Percentiles rank a stretch among this genome's conserved stretches.
Evolutionary conservation across 805 yeast genomes (phyloP).

Genomic region (Kockiozyma suomiensis): DNA sequence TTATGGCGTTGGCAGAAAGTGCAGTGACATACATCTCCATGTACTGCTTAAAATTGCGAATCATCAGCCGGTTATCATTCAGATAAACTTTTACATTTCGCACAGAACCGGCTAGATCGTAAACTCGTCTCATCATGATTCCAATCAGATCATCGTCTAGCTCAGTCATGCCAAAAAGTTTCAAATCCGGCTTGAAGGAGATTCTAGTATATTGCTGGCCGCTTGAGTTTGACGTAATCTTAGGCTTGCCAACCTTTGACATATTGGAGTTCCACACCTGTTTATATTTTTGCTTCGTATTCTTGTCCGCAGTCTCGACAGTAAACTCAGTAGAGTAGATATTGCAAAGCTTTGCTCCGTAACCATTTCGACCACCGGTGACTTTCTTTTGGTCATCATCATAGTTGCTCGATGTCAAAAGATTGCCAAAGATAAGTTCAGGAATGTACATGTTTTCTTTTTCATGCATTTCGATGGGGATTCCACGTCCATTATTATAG

Average conservation of each 20-base stretch:
- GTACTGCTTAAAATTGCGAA: constrained; percentile 79
- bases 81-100: constrained; percentile 75
- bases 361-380: constrained; percentile 98
- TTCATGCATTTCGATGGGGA: constrained; percentile 87
- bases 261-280: constrained; percentile 90
- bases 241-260: constrained; percentile 75
- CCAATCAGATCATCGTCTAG: constrained; percentile 82
- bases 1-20: constrained; percentile 45
- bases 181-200: constrained; percentile 84
- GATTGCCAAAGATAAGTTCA: constrained; percentile 92
- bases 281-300: constrained; percentile 60
- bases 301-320: constrained; percentile 85
- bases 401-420: constrained; percentile 92
- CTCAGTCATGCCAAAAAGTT: constrained; percentile 79
- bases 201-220: constrained; percentile 79
- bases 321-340: constrained; percentile 87
- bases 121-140: constrained; percentile 89
- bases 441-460: constrained; percentile 94
- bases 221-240: constrained; percentile 58
- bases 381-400: constrained; percentile 95
- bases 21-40: constrained; percentile 89
- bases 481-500: constrained; percentile 92
- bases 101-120: constrained; percentile 93
- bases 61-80: constrained; percentile 69
- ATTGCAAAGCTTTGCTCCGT: constrained; percentile 96